Evolutionary conservation across 495 filamentous ascomycete genomes (phyloP).

Genomic region (Tricharina praecox): DNA sequence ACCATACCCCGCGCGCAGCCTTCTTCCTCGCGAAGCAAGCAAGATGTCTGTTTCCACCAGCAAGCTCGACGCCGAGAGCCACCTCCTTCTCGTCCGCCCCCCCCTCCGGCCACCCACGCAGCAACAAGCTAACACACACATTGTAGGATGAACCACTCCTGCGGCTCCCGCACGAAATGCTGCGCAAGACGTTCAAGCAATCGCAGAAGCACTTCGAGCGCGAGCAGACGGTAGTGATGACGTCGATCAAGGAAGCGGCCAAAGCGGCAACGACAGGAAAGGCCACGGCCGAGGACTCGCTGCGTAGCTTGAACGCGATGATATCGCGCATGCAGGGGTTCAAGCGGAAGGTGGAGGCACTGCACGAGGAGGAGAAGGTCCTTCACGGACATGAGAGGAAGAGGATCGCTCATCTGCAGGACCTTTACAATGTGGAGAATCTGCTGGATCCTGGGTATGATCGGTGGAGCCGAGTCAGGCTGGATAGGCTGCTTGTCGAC

Average conservation of each 20-base stretch:
- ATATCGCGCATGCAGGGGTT: conserved; percentile 64
- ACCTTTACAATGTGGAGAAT: conserved; percentile 61
- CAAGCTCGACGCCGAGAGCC: conserved; percentile 57
- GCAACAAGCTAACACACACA: conserved; percentile 47
- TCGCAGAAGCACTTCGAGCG: conserved; percentile 69
- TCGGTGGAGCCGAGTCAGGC: conserved; percentile 60
- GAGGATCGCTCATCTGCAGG: conserved; percentile 60
- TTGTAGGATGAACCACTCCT: conserved; percentile 84
- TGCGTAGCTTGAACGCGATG: conserved; percentile 67
- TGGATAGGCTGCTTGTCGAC: conserved; percentile 77
- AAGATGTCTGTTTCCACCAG: conserved; percentile 34
- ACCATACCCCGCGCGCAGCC: no score
- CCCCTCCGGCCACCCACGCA: conserved; percentile 50
- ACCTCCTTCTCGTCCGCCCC: conserved; percentile 47
- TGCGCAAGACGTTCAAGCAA: conserved; percentile 80
- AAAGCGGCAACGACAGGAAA: conserved; percentile 45
- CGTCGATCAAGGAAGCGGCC: conserved; percentile 50
- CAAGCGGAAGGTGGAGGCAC: conserved; percentile 65
- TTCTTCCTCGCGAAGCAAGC: no score
- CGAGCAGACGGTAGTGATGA: conserved; percentile 52
- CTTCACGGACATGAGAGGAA: conserved; percentile 57
- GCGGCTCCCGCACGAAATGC: conserved; percentile 74
- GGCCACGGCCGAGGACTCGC: conserved; percentile 46
- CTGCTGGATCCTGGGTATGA: conserved; percentile 90
- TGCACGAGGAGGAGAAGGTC: conserved; percentile 59